These are phyloP conservation scores for Ceratobasidium sp. DNA, from an alignment of 1,284 basidiomycete genomes.

Conservation along the genomic window DNA sequence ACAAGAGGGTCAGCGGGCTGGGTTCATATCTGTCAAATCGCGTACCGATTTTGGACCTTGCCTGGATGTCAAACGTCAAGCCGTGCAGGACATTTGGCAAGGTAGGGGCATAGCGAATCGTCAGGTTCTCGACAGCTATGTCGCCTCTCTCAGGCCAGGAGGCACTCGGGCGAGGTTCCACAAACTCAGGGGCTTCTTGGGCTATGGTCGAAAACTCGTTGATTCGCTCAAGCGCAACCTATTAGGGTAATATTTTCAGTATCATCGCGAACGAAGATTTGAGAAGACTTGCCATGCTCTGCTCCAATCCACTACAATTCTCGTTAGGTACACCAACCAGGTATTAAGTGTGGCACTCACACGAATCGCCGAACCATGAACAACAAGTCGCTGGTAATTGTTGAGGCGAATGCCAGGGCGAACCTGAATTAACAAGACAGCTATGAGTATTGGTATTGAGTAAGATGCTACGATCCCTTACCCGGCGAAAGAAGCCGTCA, in stretches of 20 bases:
- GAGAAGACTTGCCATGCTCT: constrained; percentile 75
- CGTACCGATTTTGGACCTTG: constrained; percentile 59
- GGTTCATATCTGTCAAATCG: constrained; percentile 53
- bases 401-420: constrained; percentile 80
- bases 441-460: constrained; percentile 28
- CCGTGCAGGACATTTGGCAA: constrained; percentile 86
- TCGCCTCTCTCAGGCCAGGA: constrained; percentile 81
- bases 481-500: constrained; percentile 80
- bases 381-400: constrained; percentile 74
- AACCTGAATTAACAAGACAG: constrained; percentile 55
- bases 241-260: constrained; percentile 27
- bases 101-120: constrained; percentile 79
- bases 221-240: constrained; percentile 90
- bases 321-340: background rate
- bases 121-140: constrained; percentile 80
- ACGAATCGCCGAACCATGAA: constrained; percentile 52
- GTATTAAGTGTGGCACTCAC: constrained; percentile 23
- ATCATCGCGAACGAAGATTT: background rate
- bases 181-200: constrained; percentile 77
- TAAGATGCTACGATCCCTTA: background rate
- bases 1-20: background rate
- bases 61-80: constrained; percentile 76
- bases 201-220: constrained; percentile 86
- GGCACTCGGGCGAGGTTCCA: constrained; percentile 82
- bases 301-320: constrained; percentile 67